Evolutionary conservation across 768 basidiomycete genomes (phyloP), one percentile per base, ranked within the genome.

Genomic region (Lenzites betulinus): DNA sequence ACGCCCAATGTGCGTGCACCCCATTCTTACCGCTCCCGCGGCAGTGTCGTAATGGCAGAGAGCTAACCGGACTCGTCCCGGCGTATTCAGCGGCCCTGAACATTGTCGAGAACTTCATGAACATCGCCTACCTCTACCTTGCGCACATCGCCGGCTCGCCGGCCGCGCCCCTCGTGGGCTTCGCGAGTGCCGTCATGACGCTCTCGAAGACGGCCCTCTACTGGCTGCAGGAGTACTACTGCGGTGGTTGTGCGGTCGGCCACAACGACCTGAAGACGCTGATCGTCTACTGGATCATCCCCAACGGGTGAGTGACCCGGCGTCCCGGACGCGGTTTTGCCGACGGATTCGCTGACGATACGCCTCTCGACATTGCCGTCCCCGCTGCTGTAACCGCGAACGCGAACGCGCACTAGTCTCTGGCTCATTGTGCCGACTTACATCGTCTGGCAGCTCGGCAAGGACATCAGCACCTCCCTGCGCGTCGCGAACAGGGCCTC

Each of bases 161-260:
- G 2, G 75, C 83, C 13, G 90, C 93, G 0, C 82, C 89, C 1
- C 64, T 95, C 26, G 68, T 95, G 54, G 94, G 92, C 4, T 90
- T 94, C 68, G 77, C 82, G 18, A 79, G 84, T 1, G 86, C 81
- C 2, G 72, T 81, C n/a, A 87, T 93, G 88, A 95, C 94, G 0
- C 74, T 94, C 42, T 83, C 87, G 38, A 95, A 96, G 77, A 96
- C 94, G 2, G 70, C 85, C 7, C 79, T 96, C n/a, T 96, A 95
- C 73, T 84, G 83, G 80, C 71, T 78, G 15, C 87, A 93, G 70
- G 93, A 95, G 72, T 89, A 88, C 72, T 92, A 79, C 68, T 92
- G 91, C 71, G 66, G 66, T n/a, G 57, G 78, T 51, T 93, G 92
- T 67, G 77, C 83, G 11, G 76, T 87, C 28, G 92, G 92, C 9